Conservation (phyloP, 2,329 filamentous ascomycete genomes). For the Drechslerella dactyloides region DNA sequence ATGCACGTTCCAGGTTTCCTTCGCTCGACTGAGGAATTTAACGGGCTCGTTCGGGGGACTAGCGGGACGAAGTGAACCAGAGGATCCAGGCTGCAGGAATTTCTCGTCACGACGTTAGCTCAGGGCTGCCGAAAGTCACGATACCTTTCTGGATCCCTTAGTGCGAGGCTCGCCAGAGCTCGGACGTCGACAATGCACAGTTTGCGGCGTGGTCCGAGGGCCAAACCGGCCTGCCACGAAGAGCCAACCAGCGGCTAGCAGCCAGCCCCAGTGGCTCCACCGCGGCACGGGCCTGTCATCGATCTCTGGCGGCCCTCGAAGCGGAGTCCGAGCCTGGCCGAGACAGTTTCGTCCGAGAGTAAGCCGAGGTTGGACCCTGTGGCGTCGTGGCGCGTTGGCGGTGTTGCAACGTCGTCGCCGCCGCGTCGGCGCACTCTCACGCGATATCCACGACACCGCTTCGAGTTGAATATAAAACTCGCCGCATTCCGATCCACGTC, state of each 20-base stretch:
- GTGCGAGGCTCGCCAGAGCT: constrained; percentile 20
- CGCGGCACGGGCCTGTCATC: constrained; percentile 22
- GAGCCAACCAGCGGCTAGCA: not conserved
- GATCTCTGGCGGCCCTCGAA: not conserved
- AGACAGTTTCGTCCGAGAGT: not conserved
- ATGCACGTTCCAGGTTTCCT: too few relatives aligned
- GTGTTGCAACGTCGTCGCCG: not conserved
- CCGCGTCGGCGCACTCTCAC: constrained; percentile 14
- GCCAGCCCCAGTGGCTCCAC: constrained; percentile 12
- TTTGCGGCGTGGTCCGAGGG: constrained; percentile 11
- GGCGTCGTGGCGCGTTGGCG: not conserved
- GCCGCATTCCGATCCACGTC: not conserved
- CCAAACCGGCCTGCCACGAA: not conserved
- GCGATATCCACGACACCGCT: constrained; percentile 46
- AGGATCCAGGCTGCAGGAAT: too few relatives aligned
- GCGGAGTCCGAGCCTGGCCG: not conserved
- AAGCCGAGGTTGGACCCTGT: not conserved
- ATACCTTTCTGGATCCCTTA: constrained; percentile 5
- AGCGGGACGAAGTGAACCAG: too few relatives aligned
- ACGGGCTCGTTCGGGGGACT: too few relatives aligned
- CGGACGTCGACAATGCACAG: constrained; percentile 31
- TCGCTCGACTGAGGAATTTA: too few relatives aligned
- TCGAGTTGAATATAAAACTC: constrained; percentile 21
- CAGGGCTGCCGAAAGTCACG: not conserved
- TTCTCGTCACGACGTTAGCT: too few relatives aligned